phyloP scores from a whole-genome alignment of 176 grass and related monocot genomes.

The Pontederia paniculata region DNA sequence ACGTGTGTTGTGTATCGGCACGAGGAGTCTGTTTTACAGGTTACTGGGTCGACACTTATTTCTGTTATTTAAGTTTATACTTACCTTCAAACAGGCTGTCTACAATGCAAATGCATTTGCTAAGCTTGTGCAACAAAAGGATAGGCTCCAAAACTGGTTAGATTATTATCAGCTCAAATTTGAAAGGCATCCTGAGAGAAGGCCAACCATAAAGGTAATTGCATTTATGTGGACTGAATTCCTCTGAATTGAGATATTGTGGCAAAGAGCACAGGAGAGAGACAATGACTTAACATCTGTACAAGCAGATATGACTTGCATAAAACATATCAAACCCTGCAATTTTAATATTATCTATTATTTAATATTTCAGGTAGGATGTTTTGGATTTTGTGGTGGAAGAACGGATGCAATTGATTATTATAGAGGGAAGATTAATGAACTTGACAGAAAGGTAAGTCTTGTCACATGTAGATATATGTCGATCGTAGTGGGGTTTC shows the following conservation, averaged over 20 bases:
- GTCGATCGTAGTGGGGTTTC: not conserved
- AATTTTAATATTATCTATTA: not conserved
- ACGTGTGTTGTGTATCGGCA: too few relatives aligned
- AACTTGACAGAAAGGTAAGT: slow-evolving; percentile 55
- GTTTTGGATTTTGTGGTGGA: slow-evolving; percentile 59
- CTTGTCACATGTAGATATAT: not conserved
- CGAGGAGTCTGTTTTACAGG: not conserved
- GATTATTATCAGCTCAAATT: slow-evolving; percentile 88
- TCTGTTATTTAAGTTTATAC: not conserved
- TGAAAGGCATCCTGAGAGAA: slow-evolving; percentile 70
- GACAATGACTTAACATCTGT: too few relatives aligned
- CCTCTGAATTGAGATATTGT: too few relatives aligned
- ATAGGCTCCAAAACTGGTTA: slow-evolving; percentile 85
- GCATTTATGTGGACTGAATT: not conserved
- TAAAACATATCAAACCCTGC: not conserved
- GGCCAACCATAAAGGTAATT: slow-evolving; percentile 60
- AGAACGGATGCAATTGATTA: slow-evolving; percentile 68
- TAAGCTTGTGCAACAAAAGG: slow-evolving; percentile 61
- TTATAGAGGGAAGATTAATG: slow-evolving; percentile 41
- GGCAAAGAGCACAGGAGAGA: too few relatives aligned
- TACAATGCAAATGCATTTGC: slow-evolving; percentile 91
- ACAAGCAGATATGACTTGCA: not conserved
- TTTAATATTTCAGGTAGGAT: slow-evolving; percentile 55
- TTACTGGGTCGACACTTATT: not conserved
- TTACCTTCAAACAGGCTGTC: slow-evolving; percentile 51